Conservation (phyloP, 257 asterid genomes). For the Solanum raphanifolium region DNA sequence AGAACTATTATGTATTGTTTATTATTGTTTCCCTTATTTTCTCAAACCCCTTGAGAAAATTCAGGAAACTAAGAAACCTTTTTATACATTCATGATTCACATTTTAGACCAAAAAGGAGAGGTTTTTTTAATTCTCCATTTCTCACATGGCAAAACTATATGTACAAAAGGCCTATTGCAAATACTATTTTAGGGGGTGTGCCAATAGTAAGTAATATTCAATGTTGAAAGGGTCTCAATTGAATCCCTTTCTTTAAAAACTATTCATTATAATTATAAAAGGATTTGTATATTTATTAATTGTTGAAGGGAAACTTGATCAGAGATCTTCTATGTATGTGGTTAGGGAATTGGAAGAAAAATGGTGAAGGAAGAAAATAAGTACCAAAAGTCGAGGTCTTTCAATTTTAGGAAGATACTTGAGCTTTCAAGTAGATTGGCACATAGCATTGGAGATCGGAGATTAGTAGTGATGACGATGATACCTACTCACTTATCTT, state of each 20-base stretch:
- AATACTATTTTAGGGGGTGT: too few species aligned
- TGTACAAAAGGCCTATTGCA: too few species aligned
- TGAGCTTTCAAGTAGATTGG: constrained; percentile 21
- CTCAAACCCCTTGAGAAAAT: background rate
- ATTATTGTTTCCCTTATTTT: background rate
- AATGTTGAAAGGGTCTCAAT: too few species aligned
- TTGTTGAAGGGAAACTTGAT: background rate
- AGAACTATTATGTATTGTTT: background rate
- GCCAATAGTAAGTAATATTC: too few species aligned
- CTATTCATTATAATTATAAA: too few species aligned
- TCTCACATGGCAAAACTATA: background rate
- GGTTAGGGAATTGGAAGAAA: background rate
- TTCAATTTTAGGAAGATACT: constrained; percentile 38
- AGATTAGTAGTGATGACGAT: constrained; percentile 10
- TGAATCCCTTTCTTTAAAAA: too few species aligned
- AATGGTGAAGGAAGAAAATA: constrained; percentile 24
- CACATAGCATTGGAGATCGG: constrained; percentile 16
- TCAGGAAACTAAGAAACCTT: background rate
- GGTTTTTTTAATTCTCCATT: background rate
- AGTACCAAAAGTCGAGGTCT: constrained; percentile 30
- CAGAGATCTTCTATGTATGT: too few species aligned
- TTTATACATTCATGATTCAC: background rate
- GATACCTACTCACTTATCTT: background rate
- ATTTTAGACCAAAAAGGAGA: background rate
- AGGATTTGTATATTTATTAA: background rate